These are phyloP conservation scores for Ophiocordyceps camponoti-leonardi DNA, from an alignment of 2,329 filamentous ascomycete species.

Conservation along the genomic window DNA sequence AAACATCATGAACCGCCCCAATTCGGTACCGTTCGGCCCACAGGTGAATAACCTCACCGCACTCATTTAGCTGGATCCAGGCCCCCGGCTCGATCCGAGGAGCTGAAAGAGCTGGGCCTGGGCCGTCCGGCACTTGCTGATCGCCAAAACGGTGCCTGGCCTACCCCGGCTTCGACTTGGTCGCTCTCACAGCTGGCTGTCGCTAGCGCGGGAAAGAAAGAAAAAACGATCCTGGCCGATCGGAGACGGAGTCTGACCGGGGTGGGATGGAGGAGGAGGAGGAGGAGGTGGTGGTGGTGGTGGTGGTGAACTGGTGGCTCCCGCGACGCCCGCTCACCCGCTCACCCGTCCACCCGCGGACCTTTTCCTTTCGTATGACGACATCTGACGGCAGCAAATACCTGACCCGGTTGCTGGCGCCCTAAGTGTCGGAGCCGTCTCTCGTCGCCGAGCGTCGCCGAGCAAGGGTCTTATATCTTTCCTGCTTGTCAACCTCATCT, in stretches of 20 bases:
- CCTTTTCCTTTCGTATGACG: neutral
- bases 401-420: neutral
- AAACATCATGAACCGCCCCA: neutral
- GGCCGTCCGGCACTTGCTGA: neutral
- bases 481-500: neutral
- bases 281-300: too few species aligned
- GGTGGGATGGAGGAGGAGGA: too few species aligned
- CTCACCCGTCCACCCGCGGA: neutral
- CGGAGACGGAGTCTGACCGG: neutral
- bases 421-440: neutral
- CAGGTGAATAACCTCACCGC: too few species aligned
- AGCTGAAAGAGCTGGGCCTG: neutral
- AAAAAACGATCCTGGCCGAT: neutral
- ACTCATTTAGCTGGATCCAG: too few species aligned
- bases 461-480: neutral
- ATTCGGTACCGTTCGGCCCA: neutral
- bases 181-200: neutral
- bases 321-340: neutral
- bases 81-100: neutral
- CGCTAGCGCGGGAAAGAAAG: too few species aligned
- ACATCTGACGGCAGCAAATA: neutral
- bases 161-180: neutral
- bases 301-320: too few species aligned
- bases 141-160: neutral
- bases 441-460: neutral